Evolutionary conservation across 2,329 filamentous ascomycete species (phyloP), one percentile per base, ranked within the genome.

Genomic region (Talaromyces sp.): DNA sequence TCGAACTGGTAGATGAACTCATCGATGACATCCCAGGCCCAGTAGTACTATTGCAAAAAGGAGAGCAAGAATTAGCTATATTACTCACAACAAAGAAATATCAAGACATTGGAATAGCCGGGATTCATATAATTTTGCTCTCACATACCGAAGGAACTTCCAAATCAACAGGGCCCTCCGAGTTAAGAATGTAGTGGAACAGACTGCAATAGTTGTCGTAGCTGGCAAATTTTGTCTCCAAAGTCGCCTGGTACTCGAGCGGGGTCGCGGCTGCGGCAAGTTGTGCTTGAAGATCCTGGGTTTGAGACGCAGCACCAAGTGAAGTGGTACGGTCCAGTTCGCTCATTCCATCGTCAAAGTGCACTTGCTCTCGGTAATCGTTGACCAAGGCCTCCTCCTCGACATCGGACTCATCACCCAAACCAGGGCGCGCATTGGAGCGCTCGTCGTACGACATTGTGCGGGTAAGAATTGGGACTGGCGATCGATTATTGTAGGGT

Each of bases 1-100:
- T 99, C 97, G 83, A 99, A 99, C 77, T 99, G 94, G 82, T 99
- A 99, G 79, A 99, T 97, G 81, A 99, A 99, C 78, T 99, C 94
- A 77, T 99, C 94, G 78, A 99, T 97, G 66, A 97, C 93, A 76
- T 99, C 94, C 94, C 94, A 99, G 41, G 94, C 94, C 94, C 94
- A 99, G 81, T 93, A 97, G 80, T 96, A 95, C 91, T 97, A 74
- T 61, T 60, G 43, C 43, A 28, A 13, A 9, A 11, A 35, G 4
- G 9, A 51, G 28, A 11, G 15, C 17, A 40, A 21, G 22, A 54
- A 46, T 58, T 53, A 46, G 52, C 39, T 21, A 41, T 22, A 11
- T 17, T 9, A 37, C 17, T 45, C 13, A 28, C 7, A n/a, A n/a
- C 25, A 43, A 36, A 51, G 19, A 22, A 37, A 21, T n/a, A n/a